A percentile compares a stretch with the other conserved stretches of the same genome.
These are phyloP conservation scores for Xylariaceae sp. DNA, from an alignment of 2,329 filamentous ascomycete species.

Conservation along the genomic window DNA sequence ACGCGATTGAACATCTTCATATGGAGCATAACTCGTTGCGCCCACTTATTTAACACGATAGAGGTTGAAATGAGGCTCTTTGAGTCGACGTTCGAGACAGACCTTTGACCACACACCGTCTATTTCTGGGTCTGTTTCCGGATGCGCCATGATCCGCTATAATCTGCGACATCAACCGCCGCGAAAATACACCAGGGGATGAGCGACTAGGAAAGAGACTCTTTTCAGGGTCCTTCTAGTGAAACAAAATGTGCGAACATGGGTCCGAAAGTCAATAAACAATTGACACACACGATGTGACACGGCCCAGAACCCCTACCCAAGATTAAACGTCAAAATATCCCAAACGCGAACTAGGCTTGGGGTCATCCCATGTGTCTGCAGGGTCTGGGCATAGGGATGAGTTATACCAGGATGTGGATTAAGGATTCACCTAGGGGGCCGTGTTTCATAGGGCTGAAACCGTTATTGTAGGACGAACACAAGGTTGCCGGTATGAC, in stretches of 20 bases:
- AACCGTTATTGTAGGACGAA: slow-evolving; percentile 16
- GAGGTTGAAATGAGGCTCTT: slow-evolving; percentile 15
- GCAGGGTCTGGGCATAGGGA: slow-evolving; percentile 12
- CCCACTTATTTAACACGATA: background rate
- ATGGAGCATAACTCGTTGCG: background rate
- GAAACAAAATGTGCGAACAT: slow-evolving; percentile 22
- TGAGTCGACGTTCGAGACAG: slow-evolving; percentile 9
- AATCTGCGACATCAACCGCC: slow-evolving; percentile 20
- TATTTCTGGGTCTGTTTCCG: slow-evolving; percentile 23
- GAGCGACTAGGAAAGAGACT: slow-evolving; percentile 1
- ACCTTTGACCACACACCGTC: slow-evolving; percentile 10
- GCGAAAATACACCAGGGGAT: slow-evolving; percentile 14
- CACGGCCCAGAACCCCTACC: slow-evolving; percentile 24
- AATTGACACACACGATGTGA: slow-evolving; percentile 16
- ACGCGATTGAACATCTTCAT: background rate
- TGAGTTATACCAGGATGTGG: slow-evolving; percentile 4
- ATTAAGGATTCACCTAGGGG: background rate
- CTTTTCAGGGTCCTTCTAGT: slow-evolving; percentile 5
- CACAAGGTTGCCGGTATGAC: slow-evolving; percentile 6
- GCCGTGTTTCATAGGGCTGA: slow-evolving; percentile 23
- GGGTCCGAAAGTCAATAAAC: slow-evolving; percentile 14
- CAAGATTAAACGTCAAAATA: slow-evolving; percentile 4
- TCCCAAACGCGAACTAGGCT: slow-evolving; percentile 13
- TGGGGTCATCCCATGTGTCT: slow-evolving; percentile 21
- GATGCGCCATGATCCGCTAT: slow-evolving; percentile 22